Evolutionary conservation across 1,284 basidiomycete genomes (phyloP).

Genomic region (Trametes hirsuta): DNA sequence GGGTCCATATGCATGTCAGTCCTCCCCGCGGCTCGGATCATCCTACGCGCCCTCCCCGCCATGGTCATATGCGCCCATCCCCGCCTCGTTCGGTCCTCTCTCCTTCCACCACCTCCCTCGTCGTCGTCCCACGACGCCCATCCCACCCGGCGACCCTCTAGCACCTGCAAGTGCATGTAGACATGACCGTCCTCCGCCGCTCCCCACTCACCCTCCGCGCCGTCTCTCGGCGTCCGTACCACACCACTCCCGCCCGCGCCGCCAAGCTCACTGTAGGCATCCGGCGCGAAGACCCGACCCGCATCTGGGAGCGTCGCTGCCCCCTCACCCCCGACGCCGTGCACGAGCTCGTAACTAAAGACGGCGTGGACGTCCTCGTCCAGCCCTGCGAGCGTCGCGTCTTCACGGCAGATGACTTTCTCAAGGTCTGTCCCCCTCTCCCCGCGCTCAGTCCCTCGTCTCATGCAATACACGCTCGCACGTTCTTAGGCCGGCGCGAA

Average conservation of each 20-base stretch:
- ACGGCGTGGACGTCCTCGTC: conserved; percentile 70
- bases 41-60: conserved; percentile 14
- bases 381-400: conserved; percentile 79
- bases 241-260: conserved; percentile 7
- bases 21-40: conserved; percentile 25
- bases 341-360: conserved; percentile 54
- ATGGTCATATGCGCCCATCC: background rate
- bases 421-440: conserved; percentile 52
- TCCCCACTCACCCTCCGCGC: conserved; percentile 25
- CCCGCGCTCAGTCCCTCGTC: background rate
- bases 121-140: background rate
- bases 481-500: conserved; percentile 72
- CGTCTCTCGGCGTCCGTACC: conserved; percentile 14
- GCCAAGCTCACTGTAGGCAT: conserved; percentile 57
- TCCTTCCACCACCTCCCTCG: background rate
- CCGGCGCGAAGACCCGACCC: conserved; percentile 75
- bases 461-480: background rate
- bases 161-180: conserved; percentile 1
- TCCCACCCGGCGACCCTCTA: background rate
- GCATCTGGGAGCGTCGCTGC: conserved; percentile 88
- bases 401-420: conserved; percentile 67
- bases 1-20: background rate
- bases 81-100: conserved; percentile 3
- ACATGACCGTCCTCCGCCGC: conserved; percentile 32
- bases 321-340: conserved; percentile 82